Conservation (phyloP, 106 monocot species). For the Cymbidium sinense region DNA sequence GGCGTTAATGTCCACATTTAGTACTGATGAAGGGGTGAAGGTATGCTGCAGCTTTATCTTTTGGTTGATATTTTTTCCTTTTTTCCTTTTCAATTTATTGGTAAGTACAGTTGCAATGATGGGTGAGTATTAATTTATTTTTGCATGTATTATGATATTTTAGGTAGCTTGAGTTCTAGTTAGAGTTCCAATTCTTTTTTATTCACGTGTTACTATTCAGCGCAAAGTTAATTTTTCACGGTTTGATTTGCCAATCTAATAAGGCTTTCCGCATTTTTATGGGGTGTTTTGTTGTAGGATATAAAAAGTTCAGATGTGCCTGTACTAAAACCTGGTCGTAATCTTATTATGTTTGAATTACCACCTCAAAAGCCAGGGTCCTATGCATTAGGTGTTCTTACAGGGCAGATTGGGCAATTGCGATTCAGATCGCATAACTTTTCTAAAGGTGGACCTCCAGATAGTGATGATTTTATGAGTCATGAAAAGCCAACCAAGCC, state of each 20-base stretch:
- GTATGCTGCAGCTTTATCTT: slow-evolving; percentile 28
- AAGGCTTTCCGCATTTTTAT: neutral
- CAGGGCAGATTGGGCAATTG: too few species aligned
- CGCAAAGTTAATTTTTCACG: neutral
- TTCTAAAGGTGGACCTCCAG: too few species aligned
- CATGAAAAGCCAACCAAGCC: slow-evolving; percentile 92
- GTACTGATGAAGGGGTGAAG: slow-evolving; percentile 84
- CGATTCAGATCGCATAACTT: too few species aligned
- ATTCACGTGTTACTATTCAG: neutral
- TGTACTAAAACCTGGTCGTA: slow-evolving; percentile 75
- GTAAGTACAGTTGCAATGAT: neutral
- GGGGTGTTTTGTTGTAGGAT: slow-evolving; percentile 37
- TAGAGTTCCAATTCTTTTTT: neutral
- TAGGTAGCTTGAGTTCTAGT: neutral
- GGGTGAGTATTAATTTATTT: slow-evolving; percentile 5
- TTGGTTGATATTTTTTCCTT: neutral
- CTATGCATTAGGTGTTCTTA: too few species aligned
- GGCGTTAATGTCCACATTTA: slow-evolving; percentile 66
- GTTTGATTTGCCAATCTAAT: neutral
- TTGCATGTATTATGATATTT: neutral
- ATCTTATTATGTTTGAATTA: too few species aligned
- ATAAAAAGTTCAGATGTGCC: slow-evolving; percentile 60
- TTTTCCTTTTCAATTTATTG: neutral
- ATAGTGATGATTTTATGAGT: slow-evolving; percentile 97
- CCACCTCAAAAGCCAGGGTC: too few species aligned